These are phyloP conservation scores for Exophiala alcalophila DNA, from an alignment of 2,329 filamentous ascomycete species.

Conservation along the genomic window DNA sequence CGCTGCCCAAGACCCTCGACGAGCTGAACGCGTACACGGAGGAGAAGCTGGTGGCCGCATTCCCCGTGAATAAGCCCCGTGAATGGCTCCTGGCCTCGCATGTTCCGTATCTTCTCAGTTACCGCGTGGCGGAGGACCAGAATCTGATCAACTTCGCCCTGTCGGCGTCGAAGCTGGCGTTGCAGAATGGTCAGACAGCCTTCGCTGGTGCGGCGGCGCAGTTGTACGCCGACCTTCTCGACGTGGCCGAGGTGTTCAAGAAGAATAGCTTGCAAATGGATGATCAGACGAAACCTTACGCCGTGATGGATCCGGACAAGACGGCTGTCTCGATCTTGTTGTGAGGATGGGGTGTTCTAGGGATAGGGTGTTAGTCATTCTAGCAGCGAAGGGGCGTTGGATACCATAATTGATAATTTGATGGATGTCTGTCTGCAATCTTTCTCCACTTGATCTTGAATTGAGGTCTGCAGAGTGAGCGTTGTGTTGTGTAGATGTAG, in stretches of 20 bases:
- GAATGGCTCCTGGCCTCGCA: slow-evolving; percentile 49
- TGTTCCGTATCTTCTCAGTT: slow-evolving; percentile 48
- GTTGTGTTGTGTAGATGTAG: no score
- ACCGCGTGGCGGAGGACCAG: slow-evolving; percentile 42
- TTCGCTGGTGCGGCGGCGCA: slow-evolving; percentile 5
- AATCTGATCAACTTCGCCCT: slow-evolving; percentile 43
- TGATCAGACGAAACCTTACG: slow-evolving; percentile 15
- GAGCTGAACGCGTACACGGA: slow-evolving; percentile 34
- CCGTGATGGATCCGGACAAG: slow-evolving; percentile 19
- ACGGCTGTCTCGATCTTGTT: slow-evolving; percentile 27
- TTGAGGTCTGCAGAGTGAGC: no score
- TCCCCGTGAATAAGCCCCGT: slow-evolving; percentile 43
- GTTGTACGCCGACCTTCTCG: slow-evolving; percentile 14
- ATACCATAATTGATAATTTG: no score
- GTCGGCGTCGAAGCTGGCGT: slow-evolving; percentile 13
- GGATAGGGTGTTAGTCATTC: no score
- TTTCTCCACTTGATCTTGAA: no score
- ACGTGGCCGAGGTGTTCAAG: slow-evolving; percentile 8
- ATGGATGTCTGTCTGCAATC: no score
- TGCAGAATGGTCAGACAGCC: slow-evolving; percentile 14
- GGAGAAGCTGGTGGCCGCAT: slow-evolving; percentile 38
- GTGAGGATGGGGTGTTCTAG: no score
- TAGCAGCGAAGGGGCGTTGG: no score
- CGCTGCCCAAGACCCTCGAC: slow-evolving; percentile 8
- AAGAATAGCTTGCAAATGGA: slow-evolving; percentile 10